These are phyloP conservation scores for Yamadazyma pseudoaaseri DNA, from an alignment of 1,139 yeast genomes.

Conservation along the genomic window DNA sequence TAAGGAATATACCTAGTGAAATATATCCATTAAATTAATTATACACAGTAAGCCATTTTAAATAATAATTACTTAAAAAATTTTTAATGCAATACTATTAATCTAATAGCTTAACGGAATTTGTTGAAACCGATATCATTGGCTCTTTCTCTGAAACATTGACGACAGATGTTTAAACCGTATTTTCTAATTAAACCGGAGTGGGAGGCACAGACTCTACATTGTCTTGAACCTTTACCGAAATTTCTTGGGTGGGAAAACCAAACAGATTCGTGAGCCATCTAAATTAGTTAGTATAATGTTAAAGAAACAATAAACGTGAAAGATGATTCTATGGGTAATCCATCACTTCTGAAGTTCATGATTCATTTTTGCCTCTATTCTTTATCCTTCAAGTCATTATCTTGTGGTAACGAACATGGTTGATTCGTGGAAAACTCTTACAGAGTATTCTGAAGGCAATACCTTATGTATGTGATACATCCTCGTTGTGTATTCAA, in stretches of 20 bases:
- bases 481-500: too few relatives aligned
- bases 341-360: background rate
- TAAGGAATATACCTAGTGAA: conserved; percentile 4
- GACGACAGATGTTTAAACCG: conserved; percentile 99
- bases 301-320: background rate
- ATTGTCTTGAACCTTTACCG: conserved; percentile 99
- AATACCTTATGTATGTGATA: too few relatives aligned
- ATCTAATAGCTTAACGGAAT: conserved; percentile 69
- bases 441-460: too few relatives aligned
- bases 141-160: conserved; percentile 99
- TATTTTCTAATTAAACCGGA: conserved; percentile 99
- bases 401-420: too few relatives aligned
- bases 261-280: conserved; percentile 99
- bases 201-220: conserved; percentile 99
- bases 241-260: conserved; percentile 99
- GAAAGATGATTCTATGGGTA: background rate
- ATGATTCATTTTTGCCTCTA: background rate
- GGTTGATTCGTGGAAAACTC: too few relatives aligned
- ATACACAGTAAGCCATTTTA: conserved; percentile 21
- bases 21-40: conserved; percentile 18
- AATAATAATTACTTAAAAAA: conserved; percentile 11
- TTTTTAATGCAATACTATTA: conserved; percentile 10
- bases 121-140: conserved; percentile 98
- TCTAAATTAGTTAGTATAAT: conserved; percentile 49
- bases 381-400: background rate